Base-by-base conservation (phyloP, 192 early-diverging fungal species). In the Gigaspora rosea region DNA sequence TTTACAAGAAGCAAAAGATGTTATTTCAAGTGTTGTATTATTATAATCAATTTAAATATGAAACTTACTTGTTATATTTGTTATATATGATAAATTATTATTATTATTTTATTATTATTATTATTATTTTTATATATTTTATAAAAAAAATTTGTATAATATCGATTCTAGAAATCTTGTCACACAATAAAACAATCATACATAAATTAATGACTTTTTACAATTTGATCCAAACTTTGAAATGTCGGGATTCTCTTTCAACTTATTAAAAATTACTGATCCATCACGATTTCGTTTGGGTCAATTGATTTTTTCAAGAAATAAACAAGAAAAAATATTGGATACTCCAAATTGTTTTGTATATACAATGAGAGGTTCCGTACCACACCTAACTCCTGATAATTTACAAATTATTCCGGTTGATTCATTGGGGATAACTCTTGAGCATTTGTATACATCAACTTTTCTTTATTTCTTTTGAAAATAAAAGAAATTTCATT, bases 371-470 rank as follows among this genome's bases (percentile, higher is more conserved):
- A 83, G 84, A 27, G 88, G 88, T 18, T 80, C 85, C 8, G 86
- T 89, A 9, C 86, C 84, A 33, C 88, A 89, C 75, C 77, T 89
- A 67, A 84, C 87, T 9, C 79, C 85, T 2, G 86, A 89, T 46
- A 88, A 82, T 65, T 58, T 88, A 74, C 73, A 80, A 8, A 54
- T 64, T 2, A 80, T 87, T 57, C 79, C 81, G 35, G 15, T 20
- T 76, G 80, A 77, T 69, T 80, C 84, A n/a, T 46, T 85, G n/a
- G 82, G 82, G 65, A 64, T 89, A 8, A 79, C 81, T 7, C 64
- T 88, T 57, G 88, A 89, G 46, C 82, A 87, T 41, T 81, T 89
- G 74, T 76, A 27, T 46, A 61, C 35, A 20, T 74, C n/a, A 35
- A 58, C 46, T n/a, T 13, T 49, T 15, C 41, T 51, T 52, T 54